Evolutionary conservation across 2,329 filamentous ascomycete genomes (phyloP), one percentile per base, ranked within the genome.

Genomic region (Colletotrichum trifolii): DNA sequence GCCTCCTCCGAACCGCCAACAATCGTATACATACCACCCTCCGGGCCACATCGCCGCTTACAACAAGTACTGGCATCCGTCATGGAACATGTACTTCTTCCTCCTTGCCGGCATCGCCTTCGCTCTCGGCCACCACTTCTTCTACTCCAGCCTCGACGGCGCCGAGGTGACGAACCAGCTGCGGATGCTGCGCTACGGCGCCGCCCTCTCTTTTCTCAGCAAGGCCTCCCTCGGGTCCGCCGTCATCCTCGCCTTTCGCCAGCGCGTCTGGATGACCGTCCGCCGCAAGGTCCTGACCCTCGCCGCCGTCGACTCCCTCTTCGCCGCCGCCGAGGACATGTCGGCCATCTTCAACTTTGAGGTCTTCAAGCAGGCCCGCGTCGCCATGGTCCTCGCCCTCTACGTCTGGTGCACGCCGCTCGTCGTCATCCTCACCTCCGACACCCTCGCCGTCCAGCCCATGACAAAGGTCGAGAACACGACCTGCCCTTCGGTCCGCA

Each of bases 321-420:
- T 76, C 45, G 74, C 74, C 2, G 75, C 75, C 2, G 73, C 74
- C 2, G 74, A 76, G 40, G 75, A 77, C 42, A 46, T 75, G 54
- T 67, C 69, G 4, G 69, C 74, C 25, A 56, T 77, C 7, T 68
- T 71, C 62, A 76, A 75, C 52, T 8, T 70, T 1, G 75, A 77
- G 40, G 56, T 75, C 25, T 75, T 73, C 40, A 69, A 68, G 46
- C 68, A 73, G 17, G 76, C 77, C 25, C 74, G 71, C 42, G 48
- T 76, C 9, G 75, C 76, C 15, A 74, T 76, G 63, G 17, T 76
- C 8, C 70, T 79, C 48, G 77, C 77, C 34, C 36, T 73, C 9
- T 73, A 74, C 40, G 69, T 77, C n/a, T 79, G 77, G 75, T 75
- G 70, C n/a, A 77, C 76, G 9, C 77, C 77, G 0, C 61, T 79